Evolutionary conservation across 139 green algal genomes (phyloP).

Genomic region (Chlorella sorokiniana): DNA sequence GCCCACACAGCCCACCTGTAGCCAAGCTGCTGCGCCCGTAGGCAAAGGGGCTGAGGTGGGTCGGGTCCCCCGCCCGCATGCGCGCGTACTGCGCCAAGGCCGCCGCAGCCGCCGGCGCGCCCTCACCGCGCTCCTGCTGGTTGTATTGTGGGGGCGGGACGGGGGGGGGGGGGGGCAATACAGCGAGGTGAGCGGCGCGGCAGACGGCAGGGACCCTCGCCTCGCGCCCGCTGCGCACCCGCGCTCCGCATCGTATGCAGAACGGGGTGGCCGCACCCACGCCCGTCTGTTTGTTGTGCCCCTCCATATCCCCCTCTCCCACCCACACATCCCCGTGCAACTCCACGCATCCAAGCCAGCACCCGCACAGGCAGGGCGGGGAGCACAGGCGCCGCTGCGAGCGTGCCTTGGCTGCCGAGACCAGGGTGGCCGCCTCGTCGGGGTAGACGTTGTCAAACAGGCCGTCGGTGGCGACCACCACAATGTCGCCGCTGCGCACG

Average conservation of each 20-base stretch:
- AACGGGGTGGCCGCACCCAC: too few species aligned
- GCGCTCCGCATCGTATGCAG: too few species aligned
- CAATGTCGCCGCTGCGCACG: slow-evolving; percentile 84
- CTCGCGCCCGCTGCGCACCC: too few species aligned
- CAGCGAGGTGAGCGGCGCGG: too few species aligned
- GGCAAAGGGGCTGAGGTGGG: slow-evolving; percentile 82
- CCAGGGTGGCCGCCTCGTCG: slow-evolving; percentile 76
- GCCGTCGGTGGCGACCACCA: slow-evolving; percentile 93
- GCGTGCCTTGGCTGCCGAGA: slow-evolving; percentile 27
- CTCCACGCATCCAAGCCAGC: too few species aligned
- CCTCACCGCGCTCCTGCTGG: slow-evolving; percentile 38
- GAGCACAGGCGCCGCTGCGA: not conserved
- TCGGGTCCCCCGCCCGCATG: slow-evolving; percentile 56
- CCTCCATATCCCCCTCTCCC: too few species aligned
- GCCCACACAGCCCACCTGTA: too few species aligned
- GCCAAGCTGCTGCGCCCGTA: slow-evolving; percentile 68
- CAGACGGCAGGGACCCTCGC: not conserved
- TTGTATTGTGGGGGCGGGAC: not conserved
- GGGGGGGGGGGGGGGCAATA: not conserved
- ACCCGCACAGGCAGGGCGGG: too few species aligned
- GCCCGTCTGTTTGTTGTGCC: too few species aligned
- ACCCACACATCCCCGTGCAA: too few species aligned
- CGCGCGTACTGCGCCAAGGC: slow-evolving; percentile 60
- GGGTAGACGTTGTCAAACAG: slow-evolving; percentile 98
- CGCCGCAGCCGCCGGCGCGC: slow-evolving; percentile 41